A percentile compares a stretch with the other conserved stretches of the same genome.
These are phyloP conservation scores for Ogataea neopini DNA, from an alignment of 805 yeast species.

Conservation along the genomic window DNA sequence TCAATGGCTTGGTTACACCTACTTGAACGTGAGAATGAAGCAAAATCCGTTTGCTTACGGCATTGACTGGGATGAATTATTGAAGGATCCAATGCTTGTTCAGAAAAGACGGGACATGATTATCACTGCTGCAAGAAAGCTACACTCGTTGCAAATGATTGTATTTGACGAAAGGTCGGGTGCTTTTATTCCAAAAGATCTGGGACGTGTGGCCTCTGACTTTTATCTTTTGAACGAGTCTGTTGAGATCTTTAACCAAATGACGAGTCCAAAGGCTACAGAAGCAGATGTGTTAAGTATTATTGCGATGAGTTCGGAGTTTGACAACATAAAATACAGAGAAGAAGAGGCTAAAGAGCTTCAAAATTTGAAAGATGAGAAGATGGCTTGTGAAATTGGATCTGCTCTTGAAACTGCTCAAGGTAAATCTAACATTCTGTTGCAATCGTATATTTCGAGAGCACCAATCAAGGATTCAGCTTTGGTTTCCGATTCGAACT, in stretches of 20 bases:
- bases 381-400: conserved; percentile 79
- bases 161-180: conserved; percentile 84
- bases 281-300: conserved; percentile 90
- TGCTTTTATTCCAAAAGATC: conserved; percentile 78
- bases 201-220: conserved; percentile 94
- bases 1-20: conserved; percentile 97
- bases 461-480: conserved; percentile 76
- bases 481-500: conserved; percentile 79
- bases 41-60: conserved; percentile 93
- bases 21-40: conserved; percentile 90
- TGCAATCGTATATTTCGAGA: conserved; percentile 86
- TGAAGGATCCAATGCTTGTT: conserved; percentile 78
- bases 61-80: conserved; percentile 80
- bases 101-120: conserved; percentile 76
- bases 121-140: conserved; percentile 71
- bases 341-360: conserved; percentile 85
- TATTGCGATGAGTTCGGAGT: conserved; percentile 90
- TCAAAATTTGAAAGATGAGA: conserved; percentile 54
- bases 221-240: conserved; percentile 83
- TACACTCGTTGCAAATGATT: conserved; percentile 91
- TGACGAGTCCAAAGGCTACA: conserved; percentile 80
- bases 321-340: conserved; percentile 84
- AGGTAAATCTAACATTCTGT: conserved; percentile 82
- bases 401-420: conserved; percentile 73
- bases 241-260: conserved; percentile 84